A percentile compares a stretch with the other conserved stretches of the same genome.
phyloP scores from a whole-genome alignment of 176 grass and related monocot genomes.

The Phoenix dactylifera region DNA sequence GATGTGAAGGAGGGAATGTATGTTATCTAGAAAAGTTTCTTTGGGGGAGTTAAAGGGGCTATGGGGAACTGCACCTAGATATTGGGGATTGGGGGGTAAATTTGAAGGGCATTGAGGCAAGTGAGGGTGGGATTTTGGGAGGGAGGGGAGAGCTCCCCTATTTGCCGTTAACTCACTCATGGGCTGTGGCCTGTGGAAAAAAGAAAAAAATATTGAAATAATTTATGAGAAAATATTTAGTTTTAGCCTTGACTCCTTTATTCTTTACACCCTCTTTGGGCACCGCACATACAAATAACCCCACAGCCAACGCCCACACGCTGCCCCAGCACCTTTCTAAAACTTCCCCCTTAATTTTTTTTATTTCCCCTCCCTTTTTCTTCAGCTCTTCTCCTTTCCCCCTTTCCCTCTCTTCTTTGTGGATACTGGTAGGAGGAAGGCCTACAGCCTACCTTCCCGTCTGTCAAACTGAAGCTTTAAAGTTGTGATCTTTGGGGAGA shows the following conservation, averaged over 20 bases:
- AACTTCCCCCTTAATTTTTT: neutral
- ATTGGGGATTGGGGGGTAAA: neutral
- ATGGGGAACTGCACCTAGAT: neutral
- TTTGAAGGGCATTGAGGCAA: neutral
- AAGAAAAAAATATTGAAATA: neutral
- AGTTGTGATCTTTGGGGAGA: conserved; percentile 5
- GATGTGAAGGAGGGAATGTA: neutral
- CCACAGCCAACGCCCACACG: neutral
- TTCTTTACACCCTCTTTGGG: neutral
- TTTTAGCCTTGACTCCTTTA: conserved; percentile 6
- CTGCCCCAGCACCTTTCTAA: neutral
- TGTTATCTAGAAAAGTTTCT: too few relatives aligned
- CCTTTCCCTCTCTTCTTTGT: neutral
- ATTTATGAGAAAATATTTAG: neutral
- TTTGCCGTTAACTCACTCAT: too few relatives aligned
- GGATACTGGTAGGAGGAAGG: neutral
- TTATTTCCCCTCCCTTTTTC: neutral
- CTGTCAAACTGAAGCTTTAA: neutral
- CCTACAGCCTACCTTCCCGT: neutral
- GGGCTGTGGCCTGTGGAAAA: neutral
- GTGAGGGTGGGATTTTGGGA: neutral
- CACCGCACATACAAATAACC: conserved; percentile 2
- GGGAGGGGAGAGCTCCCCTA: too few relatives aligned
- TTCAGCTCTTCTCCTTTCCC: neutral
- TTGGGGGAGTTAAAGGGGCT: too few relatives aligned